A percentile compares a stretch with the other conserved stretches of the same genome.
Evolutionary conservation across 768 basidiomycete species (phyloP).

Genomic region (Pleurotus djamor): DNA sequence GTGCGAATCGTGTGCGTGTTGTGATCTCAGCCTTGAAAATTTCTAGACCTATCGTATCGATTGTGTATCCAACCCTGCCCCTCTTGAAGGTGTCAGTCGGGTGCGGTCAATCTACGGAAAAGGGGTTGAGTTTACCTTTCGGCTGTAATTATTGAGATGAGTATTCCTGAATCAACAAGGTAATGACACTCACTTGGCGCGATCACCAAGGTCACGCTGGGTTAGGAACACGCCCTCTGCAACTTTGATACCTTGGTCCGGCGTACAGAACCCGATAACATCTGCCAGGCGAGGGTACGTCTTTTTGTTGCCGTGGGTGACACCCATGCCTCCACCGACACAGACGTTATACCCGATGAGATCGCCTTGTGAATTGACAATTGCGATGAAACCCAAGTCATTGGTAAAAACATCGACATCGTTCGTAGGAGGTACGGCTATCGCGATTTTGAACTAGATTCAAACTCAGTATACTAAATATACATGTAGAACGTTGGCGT

Average conservation of each 20-base stretch:
- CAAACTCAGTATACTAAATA: slow-evolving; percentile 2
- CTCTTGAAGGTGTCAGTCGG: slow-evolving; percentile 43
- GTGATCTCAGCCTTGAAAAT: slow-evolving; percentile 90
- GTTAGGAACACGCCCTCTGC: slow-evolving; percentile 93
- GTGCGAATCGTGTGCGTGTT: slow-evolving; percentile 74
- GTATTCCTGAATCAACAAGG: not conserved
- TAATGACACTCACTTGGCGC: slow-evolving; percentile 68
- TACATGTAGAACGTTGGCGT: not conserved
- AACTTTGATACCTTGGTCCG: slow-evolving; percentile 80
- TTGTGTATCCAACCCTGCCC: slow-evolving; percentile 93
- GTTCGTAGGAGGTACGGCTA: slow-evolving; percentile 95
- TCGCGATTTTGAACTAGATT: slow-evolving; percentile 89
- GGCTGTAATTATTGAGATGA: slow-evolving; percentile 33
- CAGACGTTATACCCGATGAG: slow-evolving; percentile 92
- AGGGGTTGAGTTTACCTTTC: slow-evolving; percentile 40
- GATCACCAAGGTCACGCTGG: slow-evolving; percentile 95
- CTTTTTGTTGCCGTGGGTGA: slow-evolving; percentile 98
- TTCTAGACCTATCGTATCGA: slow-evolving; percentile 94
- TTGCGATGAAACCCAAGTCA: slow-evolving; percentile 96
- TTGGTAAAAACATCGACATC: slow-evolving; percentile 96
- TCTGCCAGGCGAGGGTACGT: slow-evolving; percentile 91
- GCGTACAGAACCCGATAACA: slow-evolving; percentile 89
- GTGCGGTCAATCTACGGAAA: not conserved
- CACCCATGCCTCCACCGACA: slow-evolving; percentile 98
- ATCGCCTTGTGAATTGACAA: slow-evolving; percentile 72